phyloP scores from a whole-genome alignment of 305 asterid genomes.

The Rubia tinctorum region DNA sequence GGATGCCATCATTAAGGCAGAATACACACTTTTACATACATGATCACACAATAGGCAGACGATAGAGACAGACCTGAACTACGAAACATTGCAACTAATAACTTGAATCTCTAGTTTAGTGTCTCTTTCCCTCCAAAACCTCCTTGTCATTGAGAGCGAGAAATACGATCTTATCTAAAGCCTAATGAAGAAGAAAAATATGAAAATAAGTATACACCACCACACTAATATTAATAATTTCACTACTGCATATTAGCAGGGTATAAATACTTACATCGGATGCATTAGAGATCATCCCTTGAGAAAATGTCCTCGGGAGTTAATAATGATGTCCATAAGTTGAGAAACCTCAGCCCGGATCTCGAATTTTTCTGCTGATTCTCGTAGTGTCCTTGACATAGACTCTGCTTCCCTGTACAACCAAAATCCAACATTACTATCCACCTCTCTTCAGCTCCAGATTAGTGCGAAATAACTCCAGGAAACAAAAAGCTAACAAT shows the following conservation, averaged over 20 bases:
- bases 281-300: slow-evolving; percentile 98
- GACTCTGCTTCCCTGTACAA: slow-evolving; percentile 82
- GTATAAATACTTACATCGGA: slow-evolving; percentile 67
- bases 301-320: slow-evolving; percentile 94
- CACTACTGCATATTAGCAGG: no score
- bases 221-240: background rate
- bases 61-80: no score
- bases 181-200: slow-evolving; percentile 45
- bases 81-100: background rate
- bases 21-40: no score
- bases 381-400: slow-evolving; percentile 71
- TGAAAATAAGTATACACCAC: no score
- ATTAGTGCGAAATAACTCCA: background rate
- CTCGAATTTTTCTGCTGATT: slow-evolving; percentile 79
- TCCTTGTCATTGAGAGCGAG: slow-evolving; percentile 86
- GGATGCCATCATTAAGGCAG: no score
- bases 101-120: slow-evolving; percentile 96
- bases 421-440: slow-evolving; percentile 13
- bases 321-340: slow-evolving; percentile 91
- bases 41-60: no score
- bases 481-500: background rate
- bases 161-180: slow-evolving; percentile 86
- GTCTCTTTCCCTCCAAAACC: slow-evolving; percentile 86
- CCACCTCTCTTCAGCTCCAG: background rate
- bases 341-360: slow-evolving; percentile 97